phyloP scores from a whole-genome alignment of 257 asterid genomes.

The Ilex asprella region DNA sequence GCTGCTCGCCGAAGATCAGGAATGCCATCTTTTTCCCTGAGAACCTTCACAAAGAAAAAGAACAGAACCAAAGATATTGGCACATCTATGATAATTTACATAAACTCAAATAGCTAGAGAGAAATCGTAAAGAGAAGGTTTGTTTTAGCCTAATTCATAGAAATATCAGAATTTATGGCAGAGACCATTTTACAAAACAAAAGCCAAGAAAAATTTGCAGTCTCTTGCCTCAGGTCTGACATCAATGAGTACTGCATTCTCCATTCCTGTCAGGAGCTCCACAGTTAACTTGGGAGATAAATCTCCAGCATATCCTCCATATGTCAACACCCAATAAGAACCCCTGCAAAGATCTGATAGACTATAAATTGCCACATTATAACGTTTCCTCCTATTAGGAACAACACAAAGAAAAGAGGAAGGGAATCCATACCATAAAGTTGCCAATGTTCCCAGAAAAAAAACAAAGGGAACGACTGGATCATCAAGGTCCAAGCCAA shows the following conservation, averaged over 20 bases:
- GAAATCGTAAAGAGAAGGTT: not conserved
- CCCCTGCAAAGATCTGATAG: slow-evolving; percentile 97
- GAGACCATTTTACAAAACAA: slow-evolving; percentile 10
- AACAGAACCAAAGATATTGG: slow-evolving; percentile 17
- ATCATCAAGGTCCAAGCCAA: slow-evolving; percentile 80
- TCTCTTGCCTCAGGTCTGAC: slow-evolving; percentile 93
- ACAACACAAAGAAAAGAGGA: slow-evolving; percentile 11
- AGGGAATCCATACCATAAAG: slow-evolving; percentile 60
- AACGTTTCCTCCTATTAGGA: slow-evolving; percentile 10
- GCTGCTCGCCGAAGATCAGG: slow-evolving; percentile 91
- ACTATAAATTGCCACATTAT: slow-evolving; percentile 47
- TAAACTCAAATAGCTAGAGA: not conserved
- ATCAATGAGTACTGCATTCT: slow-evolving; percentile 67
- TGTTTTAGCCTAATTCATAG: not conserved
- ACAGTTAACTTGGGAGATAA: slow-evolving; percentile 62
- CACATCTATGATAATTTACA: not conserved
- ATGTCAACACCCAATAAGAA: slow-evolving; percentile 61
- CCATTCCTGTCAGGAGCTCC: slow-evolving; percentile 66
- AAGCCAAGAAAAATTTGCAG: slow-evolving; percentile 28
- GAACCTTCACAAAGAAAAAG: slow-evolving; percentile 43
- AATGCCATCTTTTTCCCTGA: slow-evolving; percentile 88
- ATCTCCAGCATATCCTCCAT: slow-evolving; percentile 94
- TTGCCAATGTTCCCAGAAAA: slow-evolving; percentile 61
- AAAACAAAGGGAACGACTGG: slow-evolving; percentile 63
- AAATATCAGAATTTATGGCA: slow-evolving; percentile 2